Base-by-base conservation (phyloP, 306 rosid species). In the Medicago ruthenica region DNA sequence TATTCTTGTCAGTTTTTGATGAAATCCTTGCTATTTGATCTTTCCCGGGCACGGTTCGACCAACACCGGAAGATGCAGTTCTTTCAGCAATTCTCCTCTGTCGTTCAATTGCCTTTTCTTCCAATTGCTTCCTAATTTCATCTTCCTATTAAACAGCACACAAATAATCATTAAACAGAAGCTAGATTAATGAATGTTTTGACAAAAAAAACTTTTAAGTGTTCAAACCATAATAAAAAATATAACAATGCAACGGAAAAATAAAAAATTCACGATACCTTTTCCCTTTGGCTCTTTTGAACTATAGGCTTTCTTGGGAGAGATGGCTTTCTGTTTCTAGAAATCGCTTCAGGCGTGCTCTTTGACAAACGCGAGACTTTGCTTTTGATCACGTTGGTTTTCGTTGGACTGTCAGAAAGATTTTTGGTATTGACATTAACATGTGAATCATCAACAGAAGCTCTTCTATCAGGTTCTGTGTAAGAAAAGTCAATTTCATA, bases 81-180 rank as follows among this genome's bases (percentile, higher is more conserved):
- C 88, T 87, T 81, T 87, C 93, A 3, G 89, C 85, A 3, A 89
- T 89, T 87, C 93, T 85, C 71, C 85, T 85, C 81, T 85, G 89
- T 48, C 89, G 89, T 79, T 89, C 88, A 2, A 15, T 70, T 48
- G 8, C 5, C 81, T 79, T 16, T 74, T 87, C 91, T 69, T 89
- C 93, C 91, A 81, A 81, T 83, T 70, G 85, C 80, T 80, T 85
- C 76, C 93, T 68, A 3, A 64, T 79, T 82, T 89, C 93, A 68
- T 89, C 91, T 85, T 89, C 93, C 91, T 87, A 76, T 83, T 50
- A 57, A 76, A 69, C 71, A 74, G 13, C 72, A 72, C 71, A 50
- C 6, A 8, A 15, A 14, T 61, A 61, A 4, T 61, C 21, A 65
- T 18, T 55, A 79, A 83, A 70, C 72, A 24, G 40, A 42, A 55